Percentiles rank a stretch among this genome's conserved stretches.
These are phyloP conservation scores for Suhomyces maxii DNA, from an alignment of 1,139 yeast species.

Conservation along the genomic window DNA sequence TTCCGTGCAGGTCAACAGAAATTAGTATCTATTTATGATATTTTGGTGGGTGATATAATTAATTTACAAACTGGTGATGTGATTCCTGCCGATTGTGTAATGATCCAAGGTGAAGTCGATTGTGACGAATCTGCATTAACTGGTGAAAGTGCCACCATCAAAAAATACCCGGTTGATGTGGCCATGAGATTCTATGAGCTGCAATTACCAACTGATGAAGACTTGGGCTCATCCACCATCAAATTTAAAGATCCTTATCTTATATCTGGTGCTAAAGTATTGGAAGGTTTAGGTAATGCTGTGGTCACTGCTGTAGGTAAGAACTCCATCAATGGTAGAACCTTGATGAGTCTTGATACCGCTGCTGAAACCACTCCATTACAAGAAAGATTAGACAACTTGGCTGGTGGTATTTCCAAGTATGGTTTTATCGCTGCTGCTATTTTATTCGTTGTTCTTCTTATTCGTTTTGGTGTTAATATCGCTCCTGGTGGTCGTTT, in stretches of 20 bases:
- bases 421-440: conserved; percentile 87
- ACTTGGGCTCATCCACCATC: conserved; percentile 48
- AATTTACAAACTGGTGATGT: conserved; percentile 91
- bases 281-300: conserved; percentile 85
- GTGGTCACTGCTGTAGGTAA: conserved; percentile 88
- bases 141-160: conserved; percentile 87
- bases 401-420: conserved; percentile 93
- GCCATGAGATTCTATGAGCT: conserved; percentile 40
- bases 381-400: conserved; percentile 73
- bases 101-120: conserved; percentile 76
- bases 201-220: conserved; percentile 37
- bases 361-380: conserved; percentile 87
- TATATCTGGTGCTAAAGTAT: conserved; percentile 85
- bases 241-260: conserved; percentile 71
- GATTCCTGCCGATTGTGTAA: conserved; percentile 82
- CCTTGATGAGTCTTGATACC: conserved; percentile 73
- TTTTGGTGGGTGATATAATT: conserved; percentile 84
- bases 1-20: conserved; percentile 70
- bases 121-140: conserved; percentile 93
- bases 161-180: conserved; percentile 56
- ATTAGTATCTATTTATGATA: conserved; percentile 69
- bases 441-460: conserved; percentile 71
- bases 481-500: conserved; percentile 55
- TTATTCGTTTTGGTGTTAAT: conserved; percentile 72
- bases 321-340: conserved; percentile 87